Conservation (phyloP, 176 grass and related monocot species). For the Hsuehochloa calcarea region DNA sequence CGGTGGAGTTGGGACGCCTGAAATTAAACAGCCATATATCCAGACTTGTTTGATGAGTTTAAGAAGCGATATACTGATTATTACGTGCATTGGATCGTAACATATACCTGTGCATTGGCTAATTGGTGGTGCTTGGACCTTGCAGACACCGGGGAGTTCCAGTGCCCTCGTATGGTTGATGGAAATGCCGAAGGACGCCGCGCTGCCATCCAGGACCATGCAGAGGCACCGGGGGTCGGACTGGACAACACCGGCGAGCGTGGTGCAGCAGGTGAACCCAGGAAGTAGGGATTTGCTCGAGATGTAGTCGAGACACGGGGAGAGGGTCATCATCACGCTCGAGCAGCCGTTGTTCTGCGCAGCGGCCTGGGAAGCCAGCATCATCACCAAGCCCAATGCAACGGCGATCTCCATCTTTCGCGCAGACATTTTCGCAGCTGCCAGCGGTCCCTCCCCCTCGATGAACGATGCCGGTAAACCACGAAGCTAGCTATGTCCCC, state of each 20-base stretch:
- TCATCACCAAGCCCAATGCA: background rate
- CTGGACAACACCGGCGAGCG: constrained; percentile 55
- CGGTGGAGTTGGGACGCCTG: constrained; percentile 10
- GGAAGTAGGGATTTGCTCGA: constrained; percentile 42
- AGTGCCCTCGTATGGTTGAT: constrained; percentile 72
- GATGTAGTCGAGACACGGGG: constrained; percentile 86
- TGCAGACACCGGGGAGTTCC: constrained; percentile 59
- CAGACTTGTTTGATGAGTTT: background rate
- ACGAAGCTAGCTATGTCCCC: background rate
- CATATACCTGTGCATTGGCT: constrained; percentile 64
- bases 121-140: constrained; percentile 53
- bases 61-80: background rate
- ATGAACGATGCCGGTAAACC: background rate
- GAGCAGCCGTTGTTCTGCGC: constrained; percentile 60
- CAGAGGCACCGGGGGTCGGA: constrained; percentile 82
- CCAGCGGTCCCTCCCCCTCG: background rate
- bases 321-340: constrained; percentile 64
- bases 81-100: background rate
- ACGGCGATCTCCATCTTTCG: background rate
- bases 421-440: constrained; percentile 19
- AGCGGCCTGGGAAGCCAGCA: background rate
- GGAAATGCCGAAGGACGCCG: constrained; percentile 49
- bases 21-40: background rate
- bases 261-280: constrained; percentile 62
- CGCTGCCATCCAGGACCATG: constrained; percentile 52